A percentile compares a stretch with the other conserved stretches of the same genome.
phyloP scores from a whole-genome alignment of 208 protist species.

The Acanthamoeba castellanii region DNA sequence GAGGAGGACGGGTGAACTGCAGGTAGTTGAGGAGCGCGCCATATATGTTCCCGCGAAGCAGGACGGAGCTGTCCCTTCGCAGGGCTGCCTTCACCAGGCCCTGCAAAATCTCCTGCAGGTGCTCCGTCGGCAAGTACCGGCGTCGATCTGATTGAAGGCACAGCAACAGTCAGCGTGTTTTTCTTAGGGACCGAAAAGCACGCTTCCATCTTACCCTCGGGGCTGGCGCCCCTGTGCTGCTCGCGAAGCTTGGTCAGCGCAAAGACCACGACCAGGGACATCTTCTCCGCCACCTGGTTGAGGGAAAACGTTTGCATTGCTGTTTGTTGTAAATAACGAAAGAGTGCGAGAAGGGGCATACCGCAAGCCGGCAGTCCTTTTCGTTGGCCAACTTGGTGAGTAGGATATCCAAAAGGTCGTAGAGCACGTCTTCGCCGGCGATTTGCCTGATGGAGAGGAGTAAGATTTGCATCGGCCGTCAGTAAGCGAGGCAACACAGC shows the following conservation, averaged over 20 bases:
- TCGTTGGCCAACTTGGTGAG: constrained; percentile 53
- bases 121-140: neutral
- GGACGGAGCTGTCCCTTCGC: constrained; percentile 34
- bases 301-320: neutral
- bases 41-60: constrained; percentile 59
- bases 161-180: neutral
- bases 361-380: constrained; percentile 45
- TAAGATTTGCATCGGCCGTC: neutral
- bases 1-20: constrained; percentile 55
- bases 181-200: neutral
- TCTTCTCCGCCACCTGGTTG: constrained; percentile 58
- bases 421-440: constrained; percentile 52
- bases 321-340: neutral
- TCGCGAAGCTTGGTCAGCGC: constrained; percentile 66
- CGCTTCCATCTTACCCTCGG: neutral
- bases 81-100: constrained; percentile 5
- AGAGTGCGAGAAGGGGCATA: neutral
- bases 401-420: constrained; percentile 61
- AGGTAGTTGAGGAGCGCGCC: constrained; percentile 74
- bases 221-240: constrained; percentile 52
- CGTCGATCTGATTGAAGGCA: neutral
- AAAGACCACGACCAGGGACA: constrained; percentile 65
- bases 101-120: constrained; percentile 41
- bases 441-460: constrained; percentile 19
- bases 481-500: neutral